A percentile compares a stretch with the other conserved stretches of the same genome.
These are phyloP conservation scores for Cytospora piceicola DNA, from an alignment of 2,329 filamentous ascomycete species.

Conservation along the genomic window DNA sequence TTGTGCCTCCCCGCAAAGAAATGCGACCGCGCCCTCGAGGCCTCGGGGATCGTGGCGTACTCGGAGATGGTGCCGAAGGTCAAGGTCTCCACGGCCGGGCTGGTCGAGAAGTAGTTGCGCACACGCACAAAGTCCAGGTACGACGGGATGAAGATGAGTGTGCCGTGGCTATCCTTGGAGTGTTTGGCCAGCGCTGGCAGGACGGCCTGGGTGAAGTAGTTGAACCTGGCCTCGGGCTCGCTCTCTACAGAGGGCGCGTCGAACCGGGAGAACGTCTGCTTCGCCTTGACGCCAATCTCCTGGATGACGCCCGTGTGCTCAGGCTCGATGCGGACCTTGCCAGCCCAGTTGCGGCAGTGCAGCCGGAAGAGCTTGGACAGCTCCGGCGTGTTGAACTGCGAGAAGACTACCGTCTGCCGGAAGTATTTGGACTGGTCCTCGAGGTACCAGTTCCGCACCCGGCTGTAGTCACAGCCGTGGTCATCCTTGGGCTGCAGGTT, in stretches of 20 bases:
- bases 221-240: constrained; percentile 88
- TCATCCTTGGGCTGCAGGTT: constrained; percentile 88
- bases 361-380: constrained; percentile 77
- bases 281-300: constrained; percentile 70
- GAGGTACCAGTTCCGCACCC: constrained; percentile 90
- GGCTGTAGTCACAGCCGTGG: constrained; percentile 91
- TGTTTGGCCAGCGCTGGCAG: constrained; percentile 75
- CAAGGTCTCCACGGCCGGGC: constrained; percentile 56
- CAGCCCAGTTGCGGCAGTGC: constrained; percentile 79
- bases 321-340: constrained; percentile 74
- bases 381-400: constrained; percentile 86
- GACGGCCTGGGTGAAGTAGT: constrained; percentile 83
- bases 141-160: constrained; percentile 85
- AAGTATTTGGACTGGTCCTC: constrained; percentile 80
- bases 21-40: constrained; percentile 82
- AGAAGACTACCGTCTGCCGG: constrained; percentile 82
- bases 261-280: constrained; percentile 90
- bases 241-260: constrained; percentile 68
- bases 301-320: constrained; percentile 74
- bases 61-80: constrained; percentile 86
- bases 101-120: constrained; percentile 86
- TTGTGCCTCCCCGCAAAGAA: constrained; percentile 83
- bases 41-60: constrained; percentile 78
- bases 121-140: constrained; percentile 96
- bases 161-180: constrained; percentile 67